Evolutionary conservation across 345 rosid species (phyloP), one percentile per base, ranked within the genome.

Genomic region (Clausena lansium): DNA sequence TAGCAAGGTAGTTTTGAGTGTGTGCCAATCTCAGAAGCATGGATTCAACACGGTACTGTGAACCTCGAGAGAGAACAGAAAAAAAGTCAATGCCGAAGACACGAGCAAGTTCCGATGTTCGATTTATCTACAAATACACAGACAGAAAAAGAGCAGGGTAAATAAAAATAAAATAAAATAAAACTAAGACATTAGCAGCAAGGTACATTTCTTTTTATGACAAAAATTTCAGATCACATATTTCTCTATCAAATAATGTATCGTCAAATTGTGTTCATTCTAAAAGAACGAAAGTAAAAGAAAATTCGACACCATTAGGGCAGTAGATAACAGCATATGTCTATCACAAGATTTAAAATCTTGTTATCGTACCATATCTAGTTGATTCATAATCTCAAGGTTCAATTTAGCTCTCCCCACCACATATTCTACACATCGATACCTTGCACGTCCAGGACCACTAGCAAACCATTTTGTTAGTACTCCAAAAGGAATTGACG

Each of bases 61-160:
- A 95, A 75, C 99, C 99, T 81, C 99, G 93, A 79, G 98, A 95
- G 54, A 93, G 97, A 85, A 95, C 99, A 74, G 99, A 95, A 85
- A 95, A 95, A 86, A 95, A 95, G 66, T 95, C 99, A 19, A 95
- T 95, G 74, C 99, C 99, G 78, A 93, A 95, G 75, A 95, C 89
- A 62, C 98, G 98, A 83, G 99, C 97, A 84, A 95, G 98, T 85
- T 95, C 97, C 38, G 99, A 94, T 25, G 99, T 95, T 78, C 97
- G 93, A 83, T 93, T 95, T 81, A 95, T 88, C 99, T 95, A 93
- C 78, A 86, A 87, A 87, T 59, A 36, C 76, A 81, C 55, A 60
- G 14, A 73, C 50, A 57, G 32, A 24, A 67, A 67, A 35, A 73
- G 71, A 25, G 52, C 75, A 47, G 35, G 30, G 35, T 20, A 76